Conservation (phyloP, 1,284 basidiomycete species). For the Naganishia cerealis region DNA sequence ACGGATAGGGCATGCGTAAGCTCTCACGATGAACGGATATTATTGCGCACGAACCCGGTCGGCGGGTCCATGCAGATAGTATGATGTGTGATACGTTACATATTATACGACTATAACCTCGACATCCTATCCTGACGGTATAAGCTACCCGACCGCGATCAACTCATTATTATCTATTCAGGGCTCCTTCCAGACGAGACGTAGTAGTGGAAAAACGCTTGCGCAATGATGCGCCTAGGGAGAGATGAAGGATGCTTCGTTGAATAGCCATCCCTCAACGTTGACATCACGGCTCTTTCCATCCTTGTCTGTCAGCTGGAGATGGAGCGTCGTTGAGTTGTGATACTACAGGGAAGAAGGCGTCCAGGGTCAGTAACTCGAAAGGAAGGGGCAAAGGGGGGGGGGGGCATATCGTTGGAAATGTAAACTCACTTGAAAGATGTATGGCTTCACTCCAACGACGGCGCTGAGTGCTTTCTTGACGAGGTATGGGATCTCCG, state of each 20-base stretch:
- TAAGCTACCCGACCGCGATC: no score
- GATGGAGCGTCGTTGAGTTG: conserved; percentile 69
- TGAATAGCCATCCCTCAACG: conserved; percentile 74
- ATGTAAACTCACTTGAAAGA: conserved; percentile 53
- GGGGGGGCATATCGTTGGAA: conserved; percentile 9
- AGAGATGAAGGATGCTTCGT: conserved; percentile 88
- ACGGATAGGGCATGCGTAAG: no score
- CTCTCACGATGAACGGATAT: no score
- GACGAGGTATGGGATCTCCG: conserved; percentile 85
- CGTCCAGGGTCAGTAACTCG: background rate
- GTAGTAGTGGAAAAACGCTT: no score
- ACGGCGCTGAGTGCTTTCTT: conserved; percentile 57
- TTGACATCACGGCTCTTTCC: conserved; percentile 41
- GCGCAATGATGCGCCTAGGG: conserved; percentile 13
- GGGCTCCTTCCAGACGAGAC: no score
- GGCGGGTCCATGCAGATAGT: background rate
- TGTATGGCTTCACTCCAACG: conserved; percentile 58
- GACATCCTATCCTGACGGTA: no score
- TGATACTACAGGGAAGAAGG: conserved; percentile 63
- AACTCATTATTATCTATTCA: no score
- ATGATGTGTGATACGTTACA: background rate
- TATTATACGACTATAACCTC: background rate
- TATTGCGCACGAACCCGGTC: no score
- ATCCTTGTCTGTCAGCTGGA: conserved; percentile 65
- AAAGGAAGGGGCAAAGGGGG: background rate